Conservation (phyloP, 192 early-diverging fungal genomes). For the Globomyces pollinis-pini region DNA sequence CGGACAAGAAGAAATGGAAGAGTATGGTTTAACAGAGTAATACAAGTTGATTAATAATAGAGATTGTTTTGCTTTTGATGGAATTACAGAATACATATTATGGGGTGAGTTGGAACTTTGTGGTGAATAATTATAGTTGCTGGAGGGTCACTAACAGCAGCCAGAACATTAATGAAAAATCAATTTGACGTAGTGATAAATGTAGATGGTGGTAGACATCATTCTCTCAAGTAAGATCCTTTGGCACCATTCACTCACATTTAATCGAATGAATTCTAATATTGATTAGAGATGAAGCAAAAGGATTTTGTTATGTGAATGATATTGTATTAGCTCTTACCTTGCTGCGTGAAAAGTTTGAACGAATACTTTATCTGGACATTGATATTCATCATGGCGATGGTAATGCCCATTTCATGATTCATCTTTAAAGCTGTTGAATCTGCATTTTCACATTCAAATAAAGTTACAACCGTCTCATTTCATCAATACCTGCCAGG, state of each 20-base stretch:
- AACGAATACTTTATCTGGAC: constrained; percentile 92
- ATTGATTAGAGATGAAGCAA: constrained; percentile 89
- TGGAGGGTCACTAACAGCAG: neutral
- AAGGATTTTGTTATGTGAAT: constrained; percentile 97
- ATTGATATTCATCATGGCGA: constrained; percentile 99
- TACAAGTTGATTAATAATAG: too few species aligned
- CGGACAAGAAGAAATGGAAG: neutral
- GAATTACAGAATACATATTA: neutral
- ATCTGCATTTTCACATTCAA: constrained; percentile 82
- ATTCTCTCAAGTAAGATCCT: constrained; percentile 74
- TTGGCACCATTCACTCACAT: too few species aligned
- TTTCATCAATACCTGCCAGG: constrained; percentile 91
- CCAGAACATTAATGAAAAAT: neutral
- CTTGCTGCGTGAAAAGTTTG: constrained; percentile 70
- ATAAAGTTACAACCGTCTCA: constrained; percentile 90
- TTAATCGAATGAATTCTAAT: too few species aligned
- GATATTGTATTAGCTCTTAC: constrained; percentile 92
- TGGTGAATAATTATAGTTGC: too few species aligned
- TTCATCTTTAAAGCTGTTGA: too few species aligned
- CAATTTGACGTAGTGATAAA: neutral
- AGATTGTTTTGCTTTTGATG: neutral
- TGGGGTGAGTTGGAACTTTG: too few species aligned
- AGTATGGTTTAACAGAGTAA: neutral
- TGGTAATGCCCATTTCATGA: too few species aligned
- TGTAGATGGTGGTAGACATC: constrained; percentile 34